Percentiles rank a stretch among this genome's conserved stretches.
Conservation (phyloP, 352 stramenopile genomes). For the Thalassiosira exigua region DNA sequence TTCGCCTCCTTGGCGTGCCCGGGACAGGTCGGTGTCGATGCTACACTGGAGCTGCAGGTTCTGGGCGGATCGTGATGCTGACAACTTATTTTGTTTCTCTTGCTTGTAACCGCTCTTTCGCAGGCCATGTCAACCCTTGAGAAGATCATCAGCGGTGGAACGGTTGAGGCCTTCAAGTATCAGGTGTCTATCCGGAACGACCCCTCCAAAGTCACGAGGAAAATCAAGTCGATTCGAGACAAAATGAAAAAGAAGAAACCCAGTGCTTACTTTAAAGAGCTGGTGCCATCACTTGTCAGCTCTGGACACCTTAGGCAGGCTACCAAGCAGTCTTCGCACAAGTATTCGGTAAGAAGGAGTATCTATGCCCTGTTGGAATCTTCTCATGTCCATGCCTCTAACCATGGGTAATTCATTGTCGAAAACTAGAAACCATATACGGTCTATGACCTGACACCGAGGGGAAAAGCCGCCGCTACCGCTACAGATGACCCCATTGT, state of each 20-base stretch:
- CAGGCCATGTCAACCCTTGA: constrained; percentile 62
- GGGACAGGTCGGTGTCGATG: constrained; percentile 28
- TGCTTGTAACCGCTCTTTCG: too few relatives aligned
- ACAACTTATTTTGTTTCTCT: too few relatives aligned
- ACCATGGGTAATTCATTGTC: constrained; percentile 2
- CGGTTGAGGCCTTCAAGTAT: constrained; percentile 71
- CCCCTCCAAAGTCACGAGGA: constrained; percentile 6
- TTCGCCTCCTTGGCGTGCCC: constrained; percentile 29
- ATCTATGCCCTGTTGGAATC: too few relatives aligned
- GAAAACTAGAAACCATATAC: constrained; percentile 40
- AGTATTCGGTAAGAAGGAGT: constrained; percentile 24
- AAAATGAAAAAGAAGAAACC: constrained; percentile 53
- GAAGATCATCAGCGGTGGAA: constrained; percentile 59
- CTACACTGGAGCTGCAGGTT: too few relatives aligned
- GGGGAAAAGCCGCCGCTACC: constrained; percentile 27
- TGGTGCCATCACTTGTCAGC: constrained; percentile 53
- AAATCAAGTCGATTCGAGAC: constrained; percentile 37
- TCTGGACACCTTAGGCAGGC: constrained; percentile 51
- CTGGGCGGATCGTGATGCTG: too few relatives aligned
- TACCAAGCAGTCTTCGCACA: constrained; percentile 35
- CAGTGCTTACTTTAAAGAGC: constrained; percentile 62
- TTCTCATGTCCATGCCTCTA: not conserved
- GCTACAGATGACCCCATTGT: constrained; percentile 55
- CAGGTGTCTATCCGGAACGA: not conserved
- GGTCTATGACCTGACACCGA: constrained; percentile 54